phyloP scores from a whole-genome alignment of 2,329 filamentous ascomycete species.

The Camptophora hylomeconis region DNA sequence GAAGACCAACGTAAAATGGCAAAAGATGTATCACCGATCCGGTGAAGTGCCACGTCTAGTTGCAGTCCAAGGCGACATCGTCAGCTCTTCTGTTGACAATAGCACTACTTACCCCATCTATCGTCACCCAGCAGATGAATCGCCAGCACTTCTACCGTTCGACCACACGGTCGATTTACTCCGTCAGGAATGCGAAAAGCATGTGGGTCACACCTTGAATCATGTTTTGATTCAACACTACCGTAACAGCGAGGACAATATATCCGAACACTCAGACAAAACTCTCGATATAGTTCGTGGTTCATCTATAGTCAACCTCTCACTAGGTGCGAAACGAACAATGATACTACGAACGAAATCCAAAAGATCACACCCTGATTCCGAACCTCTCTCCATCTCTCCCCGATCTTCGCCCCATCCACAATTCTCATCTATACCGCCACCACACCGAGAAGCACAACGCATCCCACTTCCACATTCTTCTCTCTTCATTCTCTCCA shows the following conservation, averaged over 20 bases:
- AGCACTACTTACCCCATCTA: conserved; percentile 76
- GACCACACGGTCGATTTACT: conserved; percentile 59
- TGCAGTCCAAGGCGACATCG: conserved; percentile 71
- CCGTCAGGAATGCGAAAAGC: conserved; percentile 53
- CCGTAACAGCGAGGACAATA: conserved; percentile 76
- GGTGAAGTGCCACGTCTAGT: conserved; percentile 86
- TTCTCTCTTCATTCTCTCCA: conserved; percentile 72
- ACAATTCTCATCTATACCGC: conserved; percentile 1
- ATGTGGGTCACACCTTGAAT: conserved; percentile 70
- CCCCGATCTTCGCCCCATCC: conserved; percentile 10
- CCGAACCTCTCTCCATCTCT: conserved; percentile 7
- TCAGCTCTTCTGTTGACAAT: conserved; percentile 38
- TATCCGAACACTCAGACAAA: conserved; percentile 95
- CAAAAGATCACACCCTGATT: conserved; percentile 31
- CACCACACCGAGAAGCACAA: conserved; percentile 42
- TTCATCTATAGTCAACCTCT: conserved; percentile 83
- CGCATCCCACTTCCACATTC: conserved; percentile 73
- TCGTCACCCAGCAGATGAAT: conserved; percentile 83
- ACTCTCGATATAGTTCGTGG: conserved; percentile 74
- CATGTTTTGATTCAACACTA: conserved; percentile 91
- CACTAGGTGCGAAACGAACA: conserved; percentile 77
- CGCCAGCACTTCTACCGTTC: conserved; percentile 63
- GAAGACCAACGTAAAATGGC: conserved; percentile 61
- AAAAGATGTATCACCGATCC: conserved; percentile 82
- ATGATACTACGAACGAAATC: conserved; percentile 85